These are phyloP conservation scores for Nakazawaea holstii DNA, from an alignment of 805 yeast genomes.

Conservation along the genomic window DNA sequence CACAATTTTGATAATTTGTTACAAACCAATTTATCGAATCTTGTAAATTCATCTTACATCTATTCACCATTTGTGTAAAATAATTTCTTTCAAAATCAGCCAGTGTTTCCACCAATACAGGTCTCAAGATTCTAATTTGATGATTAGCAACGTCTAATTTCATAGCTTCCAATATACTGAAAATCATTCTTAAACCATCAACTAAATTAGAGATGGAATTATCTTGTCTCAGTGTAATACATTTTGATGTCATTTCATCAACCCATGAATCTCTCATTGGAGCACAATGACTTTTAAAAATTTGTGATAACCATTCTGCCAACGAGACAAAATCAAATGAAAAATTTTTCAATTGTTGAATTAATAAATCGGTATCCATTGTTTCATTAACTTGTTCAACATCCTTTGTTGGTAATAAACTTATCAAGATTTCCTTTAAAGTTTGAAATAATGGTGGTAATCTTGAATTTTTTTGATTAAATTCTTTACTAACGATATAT, in stretches of 20 bases:
- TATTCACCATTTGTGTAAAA: slow-evolving; percentile 47
- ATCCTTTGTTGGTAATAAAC: slow-evolving; percentile 75
- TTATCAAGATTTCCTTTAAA: slow-evolving; percentile 67
- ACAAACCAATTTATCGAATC: slow-evolving; percentile 67
- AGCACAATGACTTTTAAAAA: slow-evolving; percentile 87
- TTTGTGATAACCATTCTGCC: slow-evolving; percentile 67
- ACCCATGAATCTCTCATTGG: slow-evolving; percentile 95
- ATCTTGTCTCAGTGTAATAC: slow-evolving; percentile 39
- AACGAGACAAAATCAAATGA: slow-evolving; percentile 69
- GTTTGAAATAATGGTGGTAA: slow-evolving; percentile 72
- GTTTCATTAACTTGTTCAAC: slow-evolving; percentile 60
- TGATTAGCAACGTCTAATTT: slow-evolving; percentile 93
- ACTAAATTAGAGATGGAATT: slow-evolving; percentile 49
- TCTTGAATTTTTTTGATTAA: slow-evolving; percentile 25
- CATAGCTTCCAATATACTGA: slow-evolving; percentile 88
- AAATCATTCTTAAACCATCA: slow-evolving; percentile 71
- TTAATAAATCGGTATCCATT: slow-evolving; percentile 67
- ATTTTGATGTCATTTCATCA: slow-evolving; percentile 65
- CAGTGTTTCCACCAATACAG: slow-evolving; percentile 80
- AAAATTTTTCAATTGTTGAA: slow-evolving; percentile 69
- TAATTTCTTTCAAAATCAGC: slow-evolving; percentile 86
- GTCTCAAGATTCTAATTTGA: slow-evolving; percentile 81
- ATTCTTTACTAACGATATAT: slow-evolving; percentile 24
- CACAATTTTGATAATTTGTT: slow-evolving; percentile 22
- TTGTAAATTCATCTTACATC: slow-evolving; percentile 53